Evolutionary conservation across 306 rosid species (phyloP).

Genomic region (Aeschynomene evenia): DNA sequence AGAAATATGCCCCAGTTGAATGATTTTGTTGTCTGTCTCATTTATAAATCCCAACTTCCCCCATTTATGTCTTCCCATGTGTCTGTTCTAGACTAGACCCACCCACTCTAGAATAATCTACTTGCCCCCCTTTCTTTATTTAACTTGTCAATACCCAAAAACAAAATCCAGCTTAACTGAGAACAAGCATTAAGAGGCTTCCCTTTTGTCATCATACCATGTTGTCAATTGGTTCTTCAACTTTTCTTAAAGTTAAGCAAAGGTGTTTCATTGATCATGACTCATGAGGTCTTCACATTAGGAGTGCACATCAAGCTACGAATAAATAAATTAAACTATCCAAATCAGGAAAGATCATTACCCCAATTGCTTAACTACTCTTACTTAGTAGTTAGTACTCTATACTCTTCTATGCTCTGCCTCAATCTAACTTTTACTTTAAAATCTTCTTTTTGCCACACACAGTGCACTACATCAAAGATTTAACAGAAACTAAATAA

Average conservation of each 20-base stretch:
- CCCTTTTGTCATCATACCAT: conserved; percentile 3
- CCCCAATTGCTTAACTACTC: background rate
- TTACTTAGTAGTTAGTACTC: background rate
- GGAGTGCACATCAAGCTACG: conserved; percentile 46
- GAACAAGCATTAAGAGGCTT: conserved; percentile 5
- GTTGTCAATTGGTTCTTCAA: conserved; percentile 13
- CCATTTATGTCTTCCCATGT: conserved; percentile 15
- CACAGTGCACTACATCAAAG: background rate
- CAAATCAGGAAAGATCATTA: background rate
- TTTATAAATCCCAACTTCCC: conserved; percentile 14
- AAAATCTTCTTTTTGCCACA: background rate
- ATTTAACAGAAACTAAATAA: background rate
- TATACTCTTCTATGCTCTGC: no score
- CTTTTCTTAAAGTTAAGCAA: conserved; percentile 31
- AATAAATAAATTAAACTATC: conserved; percentile 28
- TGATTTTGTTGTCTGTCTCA: conserved; percentile 14
- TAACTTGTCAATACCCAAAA: background rate
- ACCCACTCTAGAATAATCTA: conserved; percentile 21
- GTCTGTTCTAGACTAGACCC: conserved; percentile 2
- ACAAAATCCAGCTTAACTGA: background rate
- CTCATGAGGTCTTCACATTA: conserved; percentile 13
- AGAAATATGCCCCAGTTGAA: background rate
- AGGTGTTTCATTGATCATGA: conserved; percentile 11
- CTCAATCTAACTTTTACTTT: background rate
- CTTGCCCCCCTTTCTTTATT: conserved; percentile 7